phyloP scores from a whole-genome alignment of 257 asterid species.

The Ajuga chamaepitys region DNA sequence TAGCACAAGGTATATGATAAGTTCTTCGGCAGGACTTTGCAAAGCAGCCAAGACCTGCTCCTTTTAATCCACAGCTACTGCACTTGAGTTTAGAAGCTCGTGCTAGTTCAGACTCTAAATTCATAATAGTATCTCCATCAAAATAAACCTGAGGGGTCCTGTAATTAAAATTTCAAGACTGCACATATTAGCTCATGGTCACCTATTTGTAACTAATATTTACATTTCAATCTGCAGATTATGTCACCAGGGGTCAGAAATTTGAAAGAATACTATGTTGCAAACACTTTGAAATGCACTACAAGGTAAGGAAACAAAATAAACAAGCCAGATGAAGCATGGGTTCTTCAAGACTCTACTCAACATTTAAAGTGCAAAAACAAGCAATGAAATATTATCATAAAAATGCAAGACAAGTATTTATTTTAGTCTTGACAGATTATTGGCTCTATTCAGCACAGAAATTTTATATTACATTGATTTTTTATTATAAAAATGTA shows the following conservation, averaged over 20 bases:
- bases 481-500: background rate
- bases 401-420: background rate
- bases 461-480: background rate
- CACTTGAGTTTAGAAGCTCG: conserved; percentile 96
- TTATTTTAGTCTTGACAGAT: background rate
- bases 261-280: background rate
- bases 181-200: conserved; percentile 5
- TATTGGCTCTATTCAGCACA: background rate
- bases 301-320: too few species aligned
- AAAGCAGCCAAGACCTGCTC: conserved; percentile 96
- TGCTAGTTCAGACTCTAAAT: conserved; percentile 69
- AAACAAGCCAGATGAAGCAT: too few species aligned
- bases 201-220: background rate
- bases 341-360: too few species aligned
- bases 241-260: background rate
- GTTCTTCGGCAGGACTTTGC: conserved; percentile 72
- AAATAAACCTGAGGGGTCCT: conserved; percentile 86
- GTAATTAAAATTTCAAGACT: conserved; percentile 13
- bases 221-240: background rate
- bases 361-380: too few species aligned
- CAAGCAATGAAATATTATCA: too few species aligned
- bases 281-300: background rate
- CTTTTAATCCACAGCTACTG: conserved; percentile 76
- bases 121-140: conserved; percentile 55
- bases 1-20: conserved; percentile 90